These are phyloP conservation scores for Euphorbia lathyris DNA, from an alignment of 345 rosid species.

Conservation along the genomic window DNA sequence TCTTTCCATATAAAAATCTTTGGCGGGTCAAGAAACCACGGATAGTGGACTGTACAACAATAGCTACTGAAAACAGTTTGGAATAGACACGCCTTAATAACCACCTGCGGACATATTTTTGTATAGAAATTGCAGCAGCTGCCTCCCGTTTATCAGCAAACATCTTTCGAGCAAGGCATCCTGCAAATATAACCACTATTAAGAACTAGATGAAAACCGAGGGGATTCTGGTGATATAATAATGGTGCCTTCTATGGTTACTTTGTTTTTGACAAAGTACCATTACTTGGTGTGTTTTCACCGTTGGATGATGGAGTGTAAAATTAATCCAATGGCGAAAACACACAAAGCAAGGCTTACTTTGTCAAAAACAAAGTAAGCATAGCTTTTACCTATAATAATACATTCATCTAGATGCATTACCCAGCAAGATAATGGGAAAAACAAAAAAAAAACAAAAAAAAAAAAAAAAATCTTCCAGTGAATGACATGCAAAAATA, in stretches of 20 bases:
- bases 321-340: too few species aligned
- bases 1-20: slow-evolving; percentile 52
- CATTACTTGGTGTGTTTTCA: too few species aligned
- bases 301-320: too few species aligned
- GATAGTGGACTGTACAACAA: slow-evolving; percentile 61
- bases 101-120: slow-evolving; percentile 68
- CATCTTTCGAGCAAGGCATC: slow-evolving; percentile 65
- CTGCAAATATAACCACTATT: slow-evolving; percentile 39
- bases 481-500: background rate
- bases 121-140: slow-evolving; percentile 69
- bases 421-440: background rate
- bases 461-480: background rate
- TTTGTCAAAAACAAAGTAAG: too few species aligned
- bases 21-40: slow-evolving; percentile 60
- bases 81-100: slow-evolving; percentile 44
- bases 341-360: too few species aligned
- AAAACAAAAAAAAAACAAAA: background rate
- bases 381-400: too few species aligned
- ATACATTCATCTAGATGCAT: background rate
- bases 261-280: too few species aligned
- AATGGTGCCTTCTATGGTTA: too few species aligned
- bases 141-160: slow-evolving; percentile 56
- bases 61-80: slow-evolving; percentile 50
- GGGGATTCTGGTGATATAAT: background rate
- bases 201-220: slow-evolving; percentile 7